Base-by-base conservation (phyloP, 345 rosid genomes). In the Odontarrhena argentea region DNA sequence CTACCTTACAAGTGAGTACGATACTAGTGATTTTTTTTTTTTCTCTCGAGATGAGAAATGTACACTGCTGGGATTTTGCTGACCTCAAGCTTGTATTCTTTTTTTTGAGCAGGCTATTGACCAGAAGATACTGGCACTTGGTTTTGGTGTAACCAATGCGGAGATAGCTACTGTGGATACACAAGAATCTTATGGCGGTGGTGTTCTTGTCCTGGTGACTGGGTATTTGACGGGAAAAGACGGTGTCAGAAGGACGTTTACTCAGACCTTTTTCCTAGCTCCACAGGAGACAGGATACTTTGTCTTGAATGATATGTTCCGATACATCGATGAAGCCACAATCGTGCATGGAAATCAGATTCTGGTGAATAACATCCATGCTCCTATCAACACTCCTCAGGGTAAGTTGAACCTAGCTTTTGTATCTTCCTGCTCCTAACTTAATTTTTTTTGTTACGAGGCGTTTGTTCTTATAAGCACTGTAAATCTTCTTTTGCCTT, bases 221-320 rank as follows among this genome's bases (percentile, higher is more conserved):
- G 96, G 97, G 44, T 82, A 73, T 76, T 71, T 94, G 79, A 87
- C 78, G 49, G 89, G 86, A 48, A 83, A 67, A 63, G 88, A 87
- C 56, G 35, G 73, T 22, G 26, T 73, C 62, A 82, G 77, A 69
- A 78, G 81, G 76, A 87, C 79, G 37, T 91, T 91, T 77, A 75
- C 87, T 53, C 99, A 91, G 76, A 82, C 78, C 25, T 91, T 95
- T 79, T 91, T 95, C 77, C 78, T 95, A 69, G 96, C 96, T 12
- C 99, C 97, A 38, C 99, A 94, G 78, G 93, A 91, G 67, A 87
- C 77, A 0, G 99, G 99, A 9, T 94, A 87, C 83, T 94, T 81
- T 81, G 99, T 94, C 60, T 79, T 91, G 83, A 94, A 94, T 87
- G 99, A 94, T 67, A 78, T 91, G 9, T 82, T 91, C 50, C 81